Base-by-base conservation (phyloP, 2,329 filamentous ascomycete species). In the Chaetomium strumarium region DNA sequence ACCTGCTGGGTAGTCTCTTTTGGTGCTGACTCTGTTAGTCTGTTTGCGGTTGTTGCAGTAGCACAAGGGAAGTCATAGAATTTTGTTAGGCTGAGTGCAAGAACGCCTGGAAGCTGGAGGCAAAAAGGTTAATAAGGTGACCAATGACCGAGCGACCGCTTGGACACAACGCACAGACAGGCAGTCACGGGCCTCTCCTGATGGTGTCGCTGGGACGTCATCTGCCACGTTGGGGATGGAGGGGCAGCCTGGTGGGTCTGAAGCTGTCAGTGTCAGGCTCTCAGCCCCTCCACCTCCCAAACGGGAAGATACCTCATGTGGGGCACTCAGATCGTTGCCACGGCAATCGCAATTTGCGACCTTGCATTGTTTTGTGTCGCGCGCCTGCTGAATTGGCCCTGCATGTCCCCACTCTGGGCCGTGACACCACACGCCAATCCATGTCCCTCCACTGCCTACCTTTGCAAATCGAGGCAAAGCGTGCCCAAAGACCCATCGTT, bases 151-250 rank as follows among this genome's bases (percentile, higher is more conserved):
- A 34, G 33, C 10, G 14, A 14, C 9, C 33, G 24, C 24, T 24
- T 24, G 24, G 24, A 24, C n/a, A n/a, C n/a, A 33, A 33, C 33
- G 33, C 14, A 34, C 33, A 34, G 14, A 34, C 11, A 11, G 34
- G 14, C 34, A 37, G 41, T 14, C 31, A 7, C 8, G 8, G n/a
- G 24, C 16, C n/a, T 36, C 41, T 40, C 38, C 38, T 34, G 50
- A 44, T 50, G 38, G 34, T 13, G 48, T 31, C 30, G 10, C 24
- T 42, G 44, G 12, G 53, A 58, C 58, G 59, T 60, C 58, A 61
- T 58, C 46, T 55, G 59, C 52, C 55, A 50, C 24, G 42, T 17
- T n/a, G n/a, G 33, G 41, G 34, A 44, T 55, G 46, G 51, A 56
- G 51, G 55, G 51, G 54, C 53, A 55, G 42, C n/a, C n/a, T n/a